Percentiles rank a stretch among this genome's conserved stretches.
Evolutionary conservation across 108 stramenopile genomes (phyloP).

Genomic region (Mediolabrus comicus): DNA sequence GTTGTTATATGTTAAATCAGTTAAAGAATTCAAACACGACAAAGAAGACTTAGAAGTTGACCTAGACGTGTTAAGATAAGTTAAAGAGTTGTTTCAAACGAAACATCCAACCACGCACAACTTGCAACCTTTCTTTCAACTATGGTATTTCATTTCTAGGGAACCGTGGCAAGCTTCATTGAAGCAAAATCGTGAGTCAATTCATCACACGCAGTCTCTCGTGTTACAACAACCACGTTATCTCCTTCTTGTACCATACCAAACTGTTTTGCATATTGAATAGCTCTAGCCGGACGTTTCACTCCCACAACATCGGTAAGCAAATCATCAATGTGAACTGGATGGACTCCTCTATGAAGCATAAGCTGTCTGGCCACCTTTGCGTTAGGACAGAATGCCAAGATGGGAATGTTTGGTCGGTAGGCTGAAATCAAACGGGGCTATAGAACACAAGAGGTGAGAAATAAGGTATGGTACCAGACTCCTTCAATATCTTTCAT

Average conservation of each 20-base stretch:
- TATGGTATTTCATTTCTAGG: conserved; percentile 11
- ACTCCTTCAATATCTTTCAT: neutral
- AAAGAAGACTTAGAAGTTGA: neutral
- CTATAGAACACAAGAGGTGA: neutral
- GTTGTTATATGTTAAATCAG: conserved; percentile 14
- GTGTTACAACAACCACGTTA: conserved; percentile 58
- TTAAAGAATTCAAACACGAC: neutral
- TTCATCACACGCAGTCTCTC: conserved; percentile 42
- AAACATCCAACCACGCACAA: neutral
- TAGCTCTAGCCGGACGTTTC: conserved; percentile 53
- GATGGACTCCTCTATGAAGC: conserved; percentile 80
- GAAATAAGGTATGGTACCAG: neutral
- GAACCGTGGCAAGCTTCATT: conserved; percentile 63
- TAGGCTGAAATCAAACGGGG: conserved; percentile 65
- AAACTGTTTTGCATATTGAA: conserved; percentile 64
- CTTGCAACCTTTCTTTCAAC: neutral
- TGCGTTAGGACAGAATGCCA: conserved; percentile 73
- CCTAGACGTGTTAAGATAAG: neutral
- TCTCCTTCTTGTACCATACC: conserved; percentile 72
- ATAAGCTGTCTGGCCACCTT: conserved; percentile 81
- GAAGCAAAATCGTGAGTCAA: conserved; percentile 44
- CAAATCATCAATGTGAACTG: conserved; percentile 58
- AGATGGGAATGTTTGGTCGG: conserved; percentile 76
- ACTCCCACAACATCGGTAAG: conserved; percentile 21
- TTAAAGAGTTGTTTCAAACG: neutral